Base-by-base conservation (phyloP, 305 asterid genomes). In the Lippia alba region DNA sequence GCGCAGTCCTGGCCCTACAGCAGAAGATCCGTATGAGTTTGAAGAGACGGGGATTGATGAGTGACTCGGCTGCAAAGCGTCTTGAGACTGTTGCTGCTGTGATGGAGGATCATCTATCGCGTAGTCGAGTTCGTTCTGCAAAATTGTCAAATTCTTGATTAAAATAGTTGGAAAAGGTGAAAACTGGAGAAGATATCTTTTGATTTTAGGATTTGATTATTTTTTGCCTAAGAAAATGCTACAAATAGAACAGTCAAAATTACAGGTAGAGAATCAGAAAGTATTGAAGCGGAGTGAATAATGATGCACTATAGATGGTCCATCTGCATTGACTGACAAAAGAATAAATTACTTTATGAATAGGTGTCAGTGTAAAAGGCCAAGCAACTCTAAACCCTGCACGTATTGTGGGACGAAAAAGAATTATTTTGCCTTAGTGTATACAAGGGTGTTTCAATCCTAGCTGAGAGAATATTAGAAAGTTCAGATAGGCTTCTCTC, bases 71-170 rank as follows among this genome's bases (percentile, higher is more conserved):
- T 75, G 84, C 63, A 61, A 56, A 41, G 79, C 55, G 49, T 69
- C 61, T 56, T 74, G 86, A 61, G 81, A 61, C 15, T 67, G 85
- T 60, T 74, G 78, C 55, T 66, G 80, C 33, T 65, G 41, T 30
- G 80, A 53, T 18, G 87, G 82, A 51, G 80, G 78, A 53, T 79
- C 86, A 6, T 83, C 88, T 2, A 66, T 55, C 41, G 82, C 83
- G 66, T 79, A 77, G 54, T 83, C 86, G 3, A 85, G 81, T 67
- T 83, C 88, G 41, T 81, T 81, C 91, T 85, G 84, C 74, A 79
- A 72, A 36, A 34, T 44, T 50, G 60, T 39, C 33, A 49, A 69
- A 40, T 14, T 61, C 36, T n/a, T 24, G 12, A 30, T 34, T 10
- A 54, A 41, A 34, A 18, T 3, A 46, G 16, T 5, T 36, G 16